Evolutionary conservation across 169 alveolate species (phyloP).

Genomic region (Ophryocystis elektroscirrha): DNA sequence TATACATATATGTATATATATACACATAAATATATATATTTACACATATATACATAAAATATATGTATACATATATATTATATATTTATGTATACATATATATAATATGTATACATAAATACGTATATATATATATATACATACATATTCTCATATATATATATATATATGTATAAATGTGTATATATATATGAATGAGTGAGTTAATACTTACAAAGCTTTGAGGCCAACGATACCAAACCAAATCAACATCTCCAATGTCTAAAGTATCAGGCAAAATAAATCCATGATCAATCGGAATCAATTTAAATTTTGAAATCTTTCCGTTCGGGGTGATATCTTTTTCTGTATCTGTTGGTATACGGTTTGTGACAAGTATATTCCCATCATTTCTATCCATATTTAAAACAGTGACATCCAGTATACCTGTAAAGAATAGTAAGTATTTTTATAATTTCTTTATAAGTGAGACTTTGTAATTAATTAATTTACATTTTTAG

Average conservation of each 20-base stretch:
- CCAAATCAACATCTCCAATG: conserved; percentile 80
- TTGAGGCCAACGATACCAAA: conserved; percentile 93
- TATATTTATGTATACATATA: background rate
- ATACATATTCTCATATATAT: no score
- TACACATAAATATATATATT: no score
- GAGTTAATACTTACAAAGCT: conserved; percentile 35
- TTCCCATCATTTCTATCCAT: conserved; percentile 92
- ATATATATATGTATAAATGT: no score
- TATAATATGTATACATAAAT: no score
- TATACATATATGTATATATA: background rate
- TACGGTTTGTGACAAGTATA: conserved; percentile 52
- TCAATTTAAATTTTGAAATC: conserved; percentile 45
- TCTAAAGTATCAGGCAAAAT: conserved; percentile 82
- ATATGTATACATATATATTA: no score
- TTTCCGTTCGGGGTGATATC: conserved; percentile 33
- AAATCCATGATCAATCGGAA: conserved; percentile 97
- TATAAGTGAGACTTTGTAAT: no score
- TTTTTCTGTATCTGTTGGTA: background rate
- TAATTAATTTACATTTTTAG: no score
- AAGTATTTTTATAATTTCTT: no score
- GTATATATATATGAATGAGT: background rate
- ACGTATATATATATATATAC: no score
- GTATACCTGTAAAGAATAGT: no score
- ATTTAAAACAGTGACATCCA: conserved; percentile 84
- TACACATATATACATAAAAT: no score